Evolutionary conservation across 2,329 filamentous ascomycete genomes (phyloP).

Genomic region (Penicillium sp.): DNA sequence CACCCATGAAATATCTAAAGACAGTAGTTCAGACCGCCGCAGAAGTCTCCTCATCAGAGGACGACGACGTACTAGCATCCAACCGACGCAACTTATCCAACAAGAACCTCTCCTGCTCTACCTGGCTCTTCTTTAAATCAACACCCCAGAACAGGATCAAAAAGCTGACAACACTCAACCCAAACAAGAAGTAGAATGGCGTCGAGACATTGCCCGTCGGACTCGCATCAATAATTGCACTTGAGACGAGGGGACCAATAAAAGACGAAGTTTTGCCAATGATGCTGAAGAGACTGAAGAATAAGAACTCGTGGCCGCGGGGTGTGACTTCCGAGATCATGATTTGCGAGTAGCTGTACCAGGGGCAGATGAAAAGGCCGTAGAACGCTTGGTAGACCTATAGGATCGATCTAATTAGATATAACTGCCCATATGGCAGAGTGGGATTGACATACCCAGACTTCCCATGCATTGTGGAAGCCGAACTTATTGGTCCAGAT

Average conservation of each 20-base stretch:
- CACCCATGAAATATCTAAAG: not conserved
- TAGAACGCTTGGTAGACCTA: slow-evolving; percentile 56
- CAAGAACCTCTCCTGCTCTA: slow-evolving; percentile 60
- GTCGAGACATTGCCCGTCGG: slow-evolving; percentile 56
- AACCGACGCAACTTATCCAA: slow-evolving; percentile 30
- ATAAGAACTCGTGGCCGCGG: slow-evolving; percentile 67
- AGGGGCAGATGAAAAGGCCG: slow-evolving; percentile 66
- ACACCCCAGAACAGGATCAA: slow-evolving; percentile 55
- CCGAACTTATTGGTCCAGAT: slow-evolving; percentile 57
- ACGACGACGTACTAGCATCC: slow-evolving; percentile 5
- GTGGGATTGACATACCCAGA: slow-evolving; percentile 43
- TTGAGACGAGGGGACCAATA: slow-evolving; percentile 67
- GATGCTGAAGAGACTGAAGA: slow-evolving; percentile 69
- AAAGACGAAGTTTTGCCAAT: slow-evolving; percentile 68
- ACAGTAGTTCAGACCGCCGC: not conserved
- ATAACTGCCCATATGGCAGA: not conserved
- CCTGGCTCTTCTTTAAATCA: slow-evolving; percentile 60
- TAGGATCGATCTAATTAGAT: not conserved
- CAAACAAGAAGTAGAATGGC: slow-evolving; percentile 68
- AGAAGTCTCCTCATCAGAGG: slow-evolving; percentile 3
- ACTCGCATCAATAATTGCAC: slow-evolving; percentile 65
- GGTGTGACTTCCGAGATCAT: slow-evolving; percentile 71
- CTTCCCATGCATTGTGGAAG: slow-evolving; percentile 56
- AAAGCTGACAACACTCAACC: slow-evolving; percentile 57
- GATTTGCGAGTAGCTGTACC: slow-evolving; percentile 70